A percentile compares a stretch with the other conserved stretches of the same genome.
Evolutionary conservation across 768 basidiomycete species (phyloP).

Genomic region (Trametopsis cervina): DNA sequence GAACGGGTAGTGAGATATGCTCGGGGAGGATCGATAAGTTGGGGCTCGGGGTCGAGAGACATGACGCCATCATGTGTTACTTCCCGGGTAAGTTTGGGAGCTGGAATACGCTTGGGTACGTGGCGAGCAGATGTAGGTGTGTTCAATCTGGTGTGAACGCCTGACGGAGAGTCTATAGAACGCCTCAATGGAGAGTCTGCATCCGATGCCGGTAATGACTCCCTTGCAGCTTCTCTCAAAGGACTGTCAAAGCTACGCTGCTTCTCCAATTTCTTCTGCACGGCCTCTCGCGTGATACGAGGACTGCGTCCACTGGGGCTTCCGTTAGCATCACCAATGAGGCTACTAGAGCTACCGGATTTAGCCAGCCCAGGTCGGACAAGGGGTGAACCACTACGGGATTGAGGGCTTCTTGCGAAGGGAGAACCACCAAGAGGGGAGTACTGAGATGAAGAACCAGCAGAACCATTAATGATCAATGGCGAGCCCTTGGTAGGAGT

Average conservation of each 20-base stretch:
- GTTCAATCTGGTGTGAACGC: neutral
- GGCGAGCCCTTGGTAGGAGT: slow-evolving; percentile 3
- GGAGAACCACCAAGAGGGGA: slow-evolving; percentile 12
- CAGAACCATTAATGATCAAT: slow-evolving; percentile 3
- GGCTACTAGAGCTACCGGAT: slow-evolving; percentile 16
- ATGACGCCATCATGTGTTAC: slow-evolving; percentile 28
- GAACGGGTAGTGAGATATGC: slow-evolving; percentile 21
- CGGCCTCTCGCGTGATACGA: slow-evolving; percentile 48
- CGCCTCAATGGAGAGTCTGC: neutral
- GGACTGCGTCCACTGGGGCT: slow-evolving; percentile 25
- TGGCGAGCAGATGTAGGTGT: neutral
- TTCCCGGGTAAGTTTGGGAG: slow-evolving; percentile 15
- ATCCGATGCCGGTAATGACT: neutral
- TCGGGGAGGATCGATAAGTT: slow-evolving; percentile 27
- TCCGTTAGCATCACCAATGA: slow-evolving; percentile 14
- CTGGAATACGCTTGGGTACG: slow-evolving; percentile 4
- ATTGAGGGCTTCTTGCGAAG: slow-evolving; percentile 2
- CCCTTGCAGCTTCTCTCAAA: slow-evolving; percentile 14
- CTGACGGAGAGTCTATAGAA: neutral
- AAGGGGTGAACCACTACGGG: slow-evolving; percentile 14
- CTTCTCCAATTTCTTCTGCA: slow-evolving; percentile 41
- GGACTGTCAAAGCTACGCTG: slow-evolving; percentile 40
- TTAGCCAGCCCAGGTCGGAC: slow-evolving; percentile 1
- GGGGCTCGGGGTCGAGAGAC: slow-evolving; percentile 26
- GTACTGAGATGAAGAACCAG: slow-evolving; percentile 6